phyloP scores from a whole-genome alignment of 2,329 filamentous ascomycete genomes.

The Microcera coccophila region DNA sequence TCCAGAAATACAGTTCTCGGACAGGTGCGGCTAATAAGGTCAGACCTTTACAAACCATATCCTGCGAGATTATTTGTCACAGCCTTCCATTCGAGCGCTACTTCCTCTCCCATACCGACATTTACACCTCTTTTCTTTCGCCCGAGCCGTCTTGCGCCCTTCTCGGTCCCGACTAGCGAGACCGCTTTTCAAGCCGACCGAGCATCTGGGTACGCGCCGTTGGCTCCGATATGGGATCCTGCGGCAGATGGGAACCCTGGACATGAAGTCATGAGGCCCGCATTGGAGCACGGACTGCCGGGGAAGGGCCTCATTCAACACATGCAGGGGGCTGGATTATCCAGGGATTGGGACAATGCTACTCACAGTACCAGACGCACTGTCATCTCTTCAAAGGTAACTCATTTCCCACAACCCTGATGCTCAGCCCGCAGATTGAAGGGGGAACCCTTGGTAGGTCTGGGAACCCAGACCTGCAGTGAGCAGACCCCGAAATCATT shows the following conservation, averaged over 20 bases:
- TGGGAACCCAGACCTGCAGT: constrained; percentile 3
- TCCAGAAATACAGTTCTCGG: too few relatives aligned
- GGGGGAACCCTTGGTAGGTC: constrained; percentile 1
- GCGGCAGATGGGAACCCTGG: constrained; percentile 21
- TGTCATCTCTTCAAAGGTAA: constrained; percentile 4
- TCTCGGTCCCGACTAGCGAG: neutral
- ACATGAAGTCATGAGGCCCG: constrained; percentile 20
- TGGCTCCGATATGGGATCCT: constrained; percentile 17
- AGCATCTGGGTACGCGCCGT: constrained; percentile 20
- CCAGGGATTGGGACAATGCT: constrained; percentile 15
- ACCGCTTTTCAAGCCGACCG: constrained; percentile 12
- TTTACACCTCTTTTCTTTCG: too few relatives aligned
- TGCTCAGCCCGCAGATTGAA: constrained; percentile 1
- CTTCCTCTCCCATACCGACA: too few relatives aligned
- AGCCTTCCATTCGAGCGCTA: too few relatives aligned
- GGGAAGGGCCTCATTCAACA: constrained; percentile 15
- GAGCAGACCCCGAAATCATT: constrained; percentile 1
- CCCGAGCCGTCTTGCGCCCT: too few relatives aligned
- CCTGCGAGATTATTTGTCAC: too few relatives aligned
- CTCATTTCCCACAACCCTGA: constrained; percentile 8
- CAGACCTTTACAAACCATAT: too few relatives aligned
- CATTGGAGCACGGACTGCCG: constrained; percentile 19
- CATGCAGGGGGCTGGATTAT: constrained; percentile 24
- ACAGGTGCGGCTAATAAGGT: too few relatives aligned
- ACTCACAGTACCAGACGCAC: constrained; percentile 13